Base-by-base conservation (phyloP, 2,329 filamentous ascomycete species). In the Monilinia vaccinii-corymbosi region DNA sequence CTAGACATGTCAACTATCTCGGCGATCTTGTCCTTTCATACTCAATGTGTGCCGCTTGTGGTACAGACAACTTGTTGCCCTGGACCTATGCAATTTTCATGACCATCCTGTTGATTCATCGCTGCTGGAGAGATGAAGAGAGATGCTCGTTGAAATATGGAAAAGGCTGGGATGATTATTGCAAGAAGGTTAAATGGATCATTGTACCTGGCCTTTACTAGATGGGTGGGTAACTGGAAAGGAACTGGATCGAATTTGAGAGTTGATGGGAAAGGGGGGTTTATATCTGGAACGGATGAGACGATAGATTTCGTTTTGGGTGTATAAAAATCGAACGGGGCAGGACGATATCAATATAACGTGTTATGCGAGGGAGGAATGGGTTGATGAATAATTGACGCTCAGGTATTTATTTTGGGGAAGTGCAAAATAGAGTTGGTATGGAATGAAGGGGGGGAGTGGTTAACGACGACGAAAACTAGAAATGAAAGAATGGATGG, bases 41-140 rank as follows among this genome's bases (percentile, higher is more conserved):
- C 61, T 69, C 72, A 25, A 75, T 73, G 66, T 79, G 76, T 64
- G 76, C 76, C 0, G 65, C 74, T 46, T 75, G 72, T 38, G 76
- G 76, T 4, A 67, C 70, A 7, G 66, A 66, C 0, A 71, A 72
- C 45, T 60, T 75, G 2, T 63, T 79, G 3, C 75, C 76, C 0
- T 79, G 76, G 75, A 72, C 70, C 0, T 79, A 79, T 61, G 73
- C 74, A 0, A 70, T 77, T 0, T 79, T 74, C 64, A 78, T 79
- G 75, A 73, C 72, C 0, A 60, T 72, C 3, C 61, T 79, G 11
- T 70, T 79, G 4, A 65, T 78, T 6, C 76, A 79, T 65, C 71
- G 77, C 7, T 78, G 76, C 49, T 71, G 73, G 38, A 71, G 77
- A 11, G 77, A 79, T 52, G 77, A 79, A 65, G 71, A 73, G 56